Evolutionary conservation across 768 basidiomycete species (phyloP), one percentile per base, ranked within the genome.

Genomic region (Lactarius trivialis): DNA sequence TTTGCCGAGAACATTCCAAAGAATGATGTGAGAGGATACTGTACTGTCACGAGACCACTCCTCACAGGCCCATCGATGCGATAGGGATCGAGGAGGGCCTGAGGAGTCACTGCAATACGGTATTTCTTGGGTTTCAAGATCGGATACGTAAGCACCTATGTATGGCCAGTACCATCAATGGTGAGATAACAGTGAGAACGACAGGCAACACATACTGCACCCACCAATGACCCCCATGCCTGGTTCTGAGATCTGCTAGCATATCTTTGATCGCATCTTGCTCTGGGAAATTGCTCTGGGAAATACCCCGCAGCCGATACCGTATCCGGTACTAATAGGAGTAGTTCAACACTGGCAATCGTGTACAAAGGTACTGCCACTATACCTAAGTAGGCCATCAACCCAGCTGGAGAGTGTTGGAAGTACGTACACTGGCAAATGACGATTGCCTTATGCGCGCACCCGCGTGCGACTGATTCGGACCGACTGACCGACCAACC

Each of bases 1-100:
- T 39, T 57, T 49, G 12, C 24, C 43, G 14, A 45, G 56, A 63
- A 58, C 14, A 17, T 63, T 58, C 56, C 56, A 58, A 55, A 45
- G 48, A 63, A 63, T 39, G 52, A 63, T 58, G 61, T 58, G 52
- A 45, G 21, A 11, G 43, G 56, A 28, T 15, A 19, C 14, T 41
- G 34, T 9, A 34, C 32, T 33, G 34, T 2, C 12, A 30, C 21
- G 32, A 30, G 34, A 33, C n/a, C 34, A 57, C 14, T 52, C 52
- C 41, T 45, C 61, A 58, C 56, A 30, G 21, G 21, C 26, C 19
- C 45, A 24, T 52, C 17, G 39, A 56, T 52, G 39, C 43, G 51
- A 63, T 58, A 54, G 43, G 51, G 45, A 54, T 30, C n/a, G 11
- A 28, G 1, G 7, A 48, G 51, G 28, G 12, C 12, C 12, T 24